These are phyloP conservation scores for Xylariaceae sp. DNA, from an alignment of 2,329 filamentous ascomycete genomes.

Conservation along the genomic window DNA sequence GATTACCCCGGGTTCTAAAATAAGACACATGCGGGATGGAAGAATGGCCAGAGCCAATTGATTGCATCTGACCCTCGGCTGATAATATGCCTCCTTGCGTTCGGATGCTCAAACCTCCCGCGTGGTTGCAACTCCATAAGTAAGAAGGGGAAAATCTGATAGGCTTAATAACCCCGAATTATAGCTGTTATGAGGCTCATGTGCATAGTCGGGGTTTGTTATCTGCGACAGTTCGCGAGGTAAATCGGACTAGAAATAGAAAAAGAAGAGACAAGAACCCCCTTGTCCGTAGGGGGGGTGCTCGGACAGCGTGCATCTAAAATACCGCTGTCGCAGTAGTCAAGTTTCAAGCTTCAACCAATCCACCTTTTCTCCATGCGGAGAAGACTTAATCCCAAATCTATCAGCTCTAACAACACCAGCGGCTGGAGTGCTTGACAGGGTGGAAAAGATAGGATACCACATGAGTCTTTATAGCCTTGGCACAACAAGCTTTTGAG, in stretches of 20 bases:
- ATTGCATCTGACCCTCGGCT: too few species aligned
- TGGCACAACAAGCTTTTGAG: conserved; percentile 21
- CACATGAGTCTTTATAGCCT: conserved; percentile 22
- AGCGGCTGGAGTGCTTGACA: not conserved
- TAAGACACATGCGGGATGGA: not conserved
- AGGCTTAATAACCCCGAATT: not conserved
- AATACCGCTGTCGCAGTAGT: conserved; percentile 9
- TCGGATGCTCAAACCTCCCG: conserved; percentile 19
- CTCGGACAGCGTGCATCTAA: conserved; percentile 3
- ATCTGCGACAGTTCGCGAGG: conserved; percentile 23
- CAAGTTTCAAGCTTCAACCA: conserved; percentile 20
- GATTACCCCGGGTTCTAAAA: not conserved
- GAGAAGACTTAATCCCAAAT: too few species aligned
- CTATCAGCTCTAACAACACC: not conserved
- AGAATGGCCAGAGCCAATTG: too few species aligned
- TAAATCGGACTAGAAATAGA: not conserved
- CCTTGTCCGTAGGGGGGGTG: conserved; percentile 8
- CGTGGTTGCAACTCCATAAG: conserved; percentile 16
- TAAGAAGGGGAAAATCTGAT: conserved; percentile 22
- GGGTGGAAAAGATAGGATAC: not conserved
- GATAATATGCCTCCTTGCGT: not conserved
- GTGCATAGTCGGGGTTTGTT: conserved; percentile 15
- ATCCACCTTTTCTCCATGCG: conserved; percentile 1
- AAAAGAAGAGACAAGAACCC: not conserved
- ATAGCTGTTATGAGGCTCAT: conserved; percentile 5